Base-by-base conservation (phyloP, 192 early-diverging fungal genomes). In the Backusella parvicylindrica region DNA sequence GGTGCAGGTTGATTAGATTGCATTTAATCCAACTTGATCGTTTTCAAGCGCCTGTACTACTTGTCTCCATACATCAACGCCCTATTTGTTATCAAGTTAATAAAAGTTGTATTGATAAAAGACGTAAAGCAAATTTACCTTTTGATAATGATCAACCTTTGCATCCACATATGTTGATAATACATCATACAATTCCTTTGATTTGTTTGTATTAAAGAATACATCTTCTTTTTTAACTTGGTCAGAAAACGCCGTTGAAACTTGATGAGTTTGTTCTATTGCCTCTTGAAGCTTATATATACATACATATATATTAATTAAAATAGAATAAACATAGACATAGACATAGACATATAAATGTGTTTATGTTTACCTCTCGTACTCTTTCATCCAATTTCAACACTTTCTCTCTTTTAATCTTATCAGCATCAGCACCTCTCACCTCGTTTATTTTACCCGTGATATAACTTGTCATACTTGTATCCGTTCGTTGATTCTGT, bases 361-460 rank as follows among this genome's bases (percentile, higher is more conserved):
- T 30, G 72, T 15, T 13, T 26, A 21, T 30, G 31, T 66, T 64
- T 79, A 94, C 92, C 75, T 95, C 92, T 9, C 70, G 70, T 37
- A 97, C 94, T 76, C 88, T 88, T 26, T 83, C 80, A 28, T 92
- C 90, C 33, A 99, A 83, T 66, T 87, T 92, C 65, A 87, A 84
- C 21, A 99, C 81, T 56, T 90, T 91, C 40, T 94, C 91, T 85
- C 94, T 91, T 71, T 94, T 86, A 47, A 92, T 90, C 47, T 89
- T 88, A 67, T 96, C 95, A 26, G 89, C 89, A 76, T 99, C 94
- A 15, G 95, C 91, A 21, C 95, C 95, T 73, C 93, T 87, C 73
- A 96, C 88, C 67, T 98, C 95, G 70, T 96, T 91, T 72, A 95
- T 89, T 76, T 95, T 97, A 74, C 92, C 95, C 64, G 90, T 91